phyloP scores from a whole-genome alignment of 2,329 filamentous ascomycete species.

The Xylaria sp. region DNA sequence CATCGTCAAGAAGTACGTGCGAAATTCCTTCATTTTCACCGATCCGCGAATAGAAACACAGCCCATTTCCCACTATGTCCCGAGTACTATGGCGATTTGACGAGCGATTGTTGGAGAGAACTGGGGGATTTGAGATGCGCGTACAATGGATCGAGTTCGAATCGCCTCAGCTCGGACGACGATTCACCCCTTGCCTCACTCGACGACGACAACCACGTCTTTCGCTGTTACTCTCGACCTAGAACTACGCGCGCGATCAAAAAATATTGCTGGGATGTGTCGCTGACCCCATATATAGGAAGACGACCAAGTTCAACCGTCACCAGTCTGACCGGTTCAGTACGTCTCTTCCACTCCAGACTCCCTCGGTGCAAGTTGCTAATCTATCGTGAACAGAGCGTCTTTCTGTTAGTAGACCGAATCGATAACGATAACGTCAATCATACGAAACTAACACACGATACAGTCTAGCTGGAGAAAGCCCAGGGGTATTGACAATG shows the following conservation, averaged over 20 bases:
- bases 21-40: constrained; percentile 21
- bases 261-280: neutral
- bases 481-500: constrained; percentile 99
- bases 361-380: neutral
- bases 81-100: neutral
- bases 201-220: neutral
- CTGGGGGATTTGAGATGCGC: neutral
- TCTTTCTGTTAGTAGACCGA: constrained; percentile 17
- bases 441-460: constrained; percentile 5
- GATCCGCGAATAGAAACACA: constrained; percentile 9
- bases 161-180: neutral
- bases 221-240: neutral
- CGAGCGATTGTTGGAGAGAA: neutral
- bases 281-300: constrained; percentile 40
- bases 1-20: constrained; percentile 99
- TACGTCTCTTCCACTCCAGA: constrained; percentile 55
- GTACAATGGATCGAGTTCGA: neutral
- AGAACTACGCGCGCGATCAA: neutral
- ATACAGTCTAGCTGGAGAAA: constrained; percentile 71
- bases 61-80: neutral
- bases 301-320: constrained; percentile 85
- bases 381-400: constrained; percentile 18
- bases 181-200: neutral
- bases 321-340: constrained; percentile 98
- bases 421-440: neutral